Evolutionary conservation across 441 rosid genomes (phyloP).

Genomic region (Jatropha podagrica): DNA sequence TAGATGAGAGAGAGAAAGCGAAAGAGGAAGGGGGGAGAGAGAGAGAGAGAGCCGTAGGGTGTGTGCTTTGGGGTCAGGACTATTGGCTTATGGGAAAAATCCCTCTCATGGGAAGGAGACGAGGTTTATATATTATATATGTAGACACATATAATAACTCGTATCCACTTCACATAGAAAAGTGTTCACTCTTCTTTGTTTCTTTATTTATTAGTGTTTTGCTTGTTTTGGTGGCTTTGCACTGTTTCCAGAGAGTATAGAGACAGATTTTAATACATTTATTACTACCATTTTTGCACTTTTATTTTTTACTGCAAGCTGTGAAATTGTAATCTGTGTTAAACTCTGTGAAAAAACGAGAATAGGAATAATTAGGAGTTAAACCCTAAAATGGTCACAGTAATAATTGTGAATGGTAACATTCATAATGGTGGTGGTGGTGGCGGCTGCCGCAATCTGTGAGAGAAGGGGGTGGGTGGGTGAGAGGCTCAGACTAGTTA

Average conservation of each 20-base stretch:
- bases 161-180: conserved; percentile 15
- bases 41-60: conserved; percentile 8
- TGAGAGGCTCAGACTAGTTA: not conserved
- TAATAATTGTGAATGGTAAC: not conserved
- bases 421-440: not conserved
- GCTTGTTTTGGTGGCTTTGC: conserved; percentile 21
- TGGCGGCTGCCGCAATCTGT: too few relatives aligned
- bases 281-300: not conserved
- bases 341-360: not conserved
- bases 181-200: conserved; percentile 2
- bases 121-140: conserved; percentile 28
- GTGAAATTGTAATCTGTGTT: not conserved
- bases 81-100: conserved; percentile 33
- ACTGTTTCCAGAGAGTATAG: conserved; percentile 15
- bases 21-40: not conserved
- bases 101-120: conserved; percentile 38
- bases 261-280: not conserved
- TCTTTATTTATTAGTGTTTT: not conserved
- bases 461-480: not conserved
- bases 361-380: not conserved
- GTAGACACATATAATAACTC: not conserved
- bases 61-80: conserved; percentile 34
- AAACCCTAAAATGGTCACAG: not conserved
- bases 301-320: not conserved
- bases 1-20: not conserved